phyloP scores from a whole-genome alignment of 805 yeast species.

The Metschnikowia cerradonensis region DNA sequence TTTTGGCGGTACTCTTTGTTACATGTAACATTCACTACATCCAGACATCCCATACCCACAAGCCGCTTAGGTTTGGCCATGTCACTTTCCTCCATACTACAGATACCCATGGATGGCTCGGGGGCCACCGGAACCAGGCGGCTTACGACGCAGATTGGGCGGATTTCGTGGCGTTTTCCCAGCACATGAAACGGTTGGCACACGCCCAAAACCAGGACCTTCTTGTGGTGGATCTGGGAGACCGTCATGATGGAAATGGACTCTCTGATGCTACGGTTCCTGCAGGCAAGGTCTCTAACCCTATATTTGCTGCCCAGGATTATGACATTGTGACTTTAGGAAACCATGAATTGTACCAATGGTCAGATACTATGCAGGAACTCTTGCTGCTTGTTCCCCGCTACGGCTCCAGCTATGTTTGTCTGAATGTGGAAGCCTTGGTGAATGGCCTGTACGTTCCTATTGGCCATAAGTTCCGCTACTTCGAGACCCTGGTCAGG shows the following conservation, averaged over 20 bases:
- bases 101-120: conserved; percentile 96
- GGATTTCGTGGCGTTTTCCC: conserved; percentile 69
- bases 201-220: conserved; percentile 53
- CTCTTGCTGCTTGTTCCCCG: conserved; percentile 53
- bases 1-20: neutral
- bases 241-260: conserved; percentile 93
- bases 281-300: conserved; percentile 61
- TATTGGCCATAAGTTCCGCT: conserved; percentile 64
- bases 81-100: conserved; percentile 90
- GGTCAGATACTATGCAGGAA: conserved; percentile 63
- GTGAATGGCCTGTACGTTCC: conserved; percentile 30
- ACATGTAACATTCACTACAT: neutral
- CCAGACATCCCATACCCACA: neutral
- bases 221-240: conserved; percentile 82
- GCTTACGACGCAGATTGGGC: conserved; percentile 90
- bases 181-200: conserved; percentile 46
- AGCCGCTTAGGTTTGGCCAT: conserved; percentile 33
- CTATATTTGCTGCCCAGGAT: conserved; percentile 58
- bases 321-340: conserved; percentile 84
- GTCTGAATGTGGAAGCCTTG: conserved; percentile 63
- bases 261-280: conserved; percentile 73
- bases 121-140: conserved; percentile 80
- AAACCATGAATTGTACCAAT: conserved; percentile 82
- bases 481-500: conserved; percentile 59
- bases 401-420: conserved; percentile 62